Conservation (phyloP, 257 asterid species). For the Forsythia suspensa region DNA sequence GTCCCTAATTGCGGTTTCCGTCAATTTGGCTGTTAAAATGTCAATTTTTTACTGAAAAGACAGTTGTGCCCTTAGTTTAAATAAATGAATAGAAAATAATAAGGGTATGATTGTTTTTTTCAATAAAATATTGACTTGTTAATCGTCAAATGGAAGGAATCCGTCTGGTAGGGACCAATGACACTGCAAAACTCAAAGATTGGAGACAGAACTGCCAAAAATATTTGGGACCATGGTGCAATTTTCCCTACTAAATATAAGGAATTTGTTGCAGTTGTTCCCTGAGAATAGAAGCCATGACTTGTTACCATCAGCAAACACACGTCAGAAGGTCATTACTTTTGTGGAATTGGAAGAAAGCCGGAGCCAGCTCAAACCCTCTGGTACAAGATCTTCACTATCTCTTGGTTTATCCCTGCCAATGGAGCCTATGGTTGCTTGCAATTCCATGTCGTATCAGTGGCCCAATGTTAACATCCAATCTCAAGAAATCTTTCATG, state of each 20-base stretch:
- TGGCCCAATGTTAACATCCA: slow-evolving; percentile 35
- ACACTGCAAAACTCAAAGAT: background rate
- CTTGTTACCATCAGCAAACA: slow-evolving; percentile 28
- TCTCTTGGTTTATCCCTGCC: slow-evolving; percentile 35
- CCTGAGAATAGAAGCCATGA: slow-evolving; percentile 41
- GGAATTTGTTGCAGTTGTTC: slow-evolving; percentile 50
- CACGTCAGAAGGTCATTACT: slow-evolving; percentile 20
- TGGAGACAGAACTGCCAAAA: background rate
- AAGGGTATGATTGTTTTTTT: background rate
- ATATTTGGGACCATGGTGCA: background rate
- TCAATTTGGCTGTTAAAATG: background rate
- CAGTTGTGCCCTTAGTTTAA: background rate
- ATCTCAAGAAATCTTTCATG: slow-evolving; percentile 39
- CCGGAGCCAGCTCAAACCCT: slow-evolving; percentile 18
- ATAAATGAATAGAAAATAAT: background rate
- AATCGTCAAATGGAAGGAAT: background rate
- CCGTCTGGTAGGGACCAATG: background rate
- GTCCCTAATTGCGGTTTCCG: background rate
- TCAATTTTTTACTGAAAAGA: background rate
- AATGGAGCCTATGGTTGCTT: slow-evolving; percentile 27
- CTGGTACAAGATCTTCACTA: slow-evolving; percentile 33
- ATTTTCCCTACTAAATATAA: background rate
- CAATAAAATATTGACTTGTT: background rate
- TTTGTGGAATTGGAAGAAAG: slow-evolving; percentile 25
- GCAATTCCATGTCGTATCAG: slow-evolving; percentile 25